Evolutionary conservation across 164 flowering plant species (phyloP).

Genomic region (Magnolia kwangsiensis): DNA sequence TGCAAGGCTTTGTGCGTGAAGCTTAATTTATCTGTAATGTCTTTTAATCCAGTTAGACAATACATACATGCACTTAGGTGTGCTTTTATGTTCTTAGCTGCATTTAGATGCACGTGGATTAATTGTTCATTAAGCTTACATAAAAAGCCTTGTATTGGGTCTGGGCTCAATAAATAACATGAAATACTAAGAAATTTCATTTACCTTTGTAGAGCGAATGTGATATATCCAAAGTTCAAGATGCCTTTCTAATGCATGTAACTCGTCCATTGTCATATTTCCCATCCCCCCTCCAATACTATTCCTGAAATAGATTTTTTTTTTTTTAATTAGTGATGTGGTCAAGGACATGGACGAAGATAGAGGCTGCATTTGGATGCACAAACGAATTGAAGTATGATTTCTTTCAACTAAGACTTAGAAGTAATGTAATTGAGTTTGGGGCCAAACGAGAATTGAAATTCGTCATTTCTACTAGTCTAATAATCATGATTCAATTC

Average conservation of each 20-base stretch:
- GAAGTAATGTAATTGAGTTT: too few species aligned
- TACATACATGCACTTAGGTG: not conserved
- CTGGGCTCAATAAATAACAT: too few species aligned
- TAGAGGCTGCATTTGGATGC: not conserved
- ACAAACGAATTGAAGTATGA: not conserved
- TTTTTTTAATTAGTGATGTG: not conserved
- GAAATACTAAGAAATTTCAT: not conserved
- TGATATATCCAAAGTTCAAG: constrained; percentile 73
- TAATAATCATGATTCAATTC: too few species aligned
- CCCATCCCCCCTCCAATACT: constrained; percentile 62
- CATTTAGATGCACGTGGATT: not conserved
- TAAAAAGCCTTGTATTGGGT: too few species aligned
- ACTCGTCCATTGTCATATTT: constrained; percentile 56
- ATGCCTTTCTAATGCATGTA: constrained; percentile 61
- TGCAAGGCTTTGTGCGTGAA: too few species aligned
- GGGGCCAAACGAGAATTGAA: too few species aligned
- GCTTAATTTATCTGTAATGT: too few species aligned
- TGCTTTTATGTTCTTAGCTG: too few species aligned
- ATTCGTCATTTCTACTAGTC: too few species aligned
- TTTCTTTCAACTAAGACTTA: too few species aligned
- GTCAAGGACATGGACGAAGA: not conserved
- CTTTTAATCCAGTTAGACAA: too few species aligned
- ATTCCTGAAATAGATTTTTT: constrained; percentile 37
- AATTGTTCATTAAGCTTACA: too few species aligned
- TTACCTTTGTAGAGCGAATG: constrained; percentile 76